phyloP scores from a whole-genome alignment of 257 asterid species.

The Phtheirospermum japonicum region DNA sequence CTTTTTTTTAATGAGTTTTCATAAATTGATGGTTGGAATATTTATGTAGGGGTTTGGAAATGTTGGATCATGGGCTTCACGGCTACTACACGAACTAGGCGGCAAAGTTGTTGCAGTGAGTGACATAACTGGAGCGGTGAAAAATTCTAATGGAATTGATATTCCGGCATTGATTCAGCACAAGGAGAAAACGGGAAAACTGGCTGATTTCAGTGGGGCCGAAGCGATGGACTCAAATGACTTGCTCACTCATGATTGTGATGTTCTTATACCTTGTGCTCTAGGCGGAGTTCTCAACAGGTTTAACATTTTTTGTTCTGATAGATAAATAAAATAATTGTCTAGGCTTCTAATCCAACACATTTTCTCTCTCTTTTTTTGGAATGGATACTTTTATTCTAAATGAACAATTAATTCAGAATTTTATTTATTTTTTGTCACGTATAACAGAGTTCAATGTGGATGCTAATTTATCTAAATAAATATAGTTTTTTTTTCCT shows the following conservation, averaged over 20 bases:
- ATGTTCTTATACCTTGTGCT: slow-evolving; percentile 79
- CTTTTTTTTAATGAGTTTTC: background rate
- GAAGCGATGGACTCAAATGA: slow-evolving; percentile 58
- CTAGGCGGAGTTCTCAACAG: slow-evolving; percentile 79
- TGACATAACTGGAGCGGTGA: slow-evolving; percentile 70
- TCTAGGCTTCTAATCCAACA: too few relatives aligned
- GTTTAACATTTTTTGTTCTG: slow-evolving; percentile 24
- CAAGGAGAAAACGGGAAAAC: slow-evolving; percentile 45
- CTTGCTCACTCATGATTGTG: slow-evolving; percentile 58
- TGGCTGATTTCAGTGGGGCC: slow-evolving; percentile 48
- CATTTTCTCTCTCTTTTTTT: too few relatives aligned
- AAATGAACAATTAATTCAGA: background rate
- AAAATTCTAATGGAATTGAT: slow-evolving; percentile 52
- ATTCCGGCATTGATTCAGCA: slow-evolving; percentile 53
- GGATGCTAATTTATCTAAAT: background rate
- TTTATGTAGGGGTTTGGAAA: slow-evolving; percentile 63
- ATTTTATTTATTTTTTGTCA: background rate
- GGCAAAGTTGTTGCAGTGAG: slow-evolving; percentile 70
- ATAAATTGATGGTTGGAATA: background rate
- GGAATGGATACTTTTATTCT: background rate
- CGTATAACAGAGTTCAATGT: background rate
- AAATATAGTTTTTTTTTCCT: too few relatives aligned
- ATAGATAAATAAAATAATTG: too few relatives aligned
- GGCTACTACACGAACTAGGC: slow-evolving; percentile 63
- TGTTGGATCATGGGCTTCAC: slow-evolving; percentile 69